Base-by-base conservation (phyloP, 2,329 filamentous ascomycete genomes). In the Fusarium sp. region DNA sequence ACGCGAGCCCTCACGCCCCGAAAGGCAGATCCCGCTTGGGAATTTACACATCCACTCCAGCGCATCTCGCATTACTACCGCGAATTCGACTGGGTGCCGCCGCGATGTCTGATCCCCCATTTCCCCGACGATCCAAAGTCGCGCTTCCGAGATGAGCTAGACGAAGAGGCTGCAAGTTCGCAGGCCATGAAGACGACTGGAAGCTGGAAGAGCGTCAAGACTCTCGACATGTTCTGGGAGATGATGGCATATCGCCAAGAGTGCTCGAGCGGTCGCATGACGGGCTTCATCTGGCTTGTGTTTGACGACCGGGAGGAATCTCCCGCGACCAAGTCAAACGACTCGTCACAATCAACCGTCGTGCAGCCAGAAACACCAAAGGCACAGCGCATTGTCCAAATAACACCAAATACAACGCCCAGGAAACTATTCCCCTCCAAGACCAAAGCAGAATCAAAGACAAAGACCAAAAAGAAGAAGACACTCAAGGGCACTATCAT, bases 201-300 rank as follows among this genome's bases (percentile, higher is more conserved):
- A 0, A 83, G 86, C 53, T 99, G 95, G 95, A 91, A 88, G 73
- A 93, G 90, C 58, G 88, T 97, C 24, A 89, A 85, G 73, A 91
- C 88, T 0, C 79, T 99, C 36, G 91, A 93, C n/a, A 88, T 93
- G 67, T 99, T 99, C 72, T 99, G 95, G 95, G 95, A 99, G 61
- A 91, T 96, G 84, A 98, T 99, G 94, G 90, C 93, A 0, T 98
- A 91, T 73, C 84, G 95, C 53, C 95, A 98, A 74, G 95, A 99
- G 73, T 99, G 95, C 72, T 97, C 93, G 1, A 92, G 93, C 31
- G 96, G 95, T 0, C 85, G 93, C 15, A 83, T 97, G 72, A 96
- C 97, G 0, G 96, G 96, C 0, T 99, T 99, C 68, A 83, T 98
- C 25, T 99, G 96, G 94, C 79, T 97, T 25, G 89, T 97, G 0